Evolutionary conservation across 768 basidiomycete genomes (phyloP).

Genomic region (Auricularia auricula-judae): DNA sequence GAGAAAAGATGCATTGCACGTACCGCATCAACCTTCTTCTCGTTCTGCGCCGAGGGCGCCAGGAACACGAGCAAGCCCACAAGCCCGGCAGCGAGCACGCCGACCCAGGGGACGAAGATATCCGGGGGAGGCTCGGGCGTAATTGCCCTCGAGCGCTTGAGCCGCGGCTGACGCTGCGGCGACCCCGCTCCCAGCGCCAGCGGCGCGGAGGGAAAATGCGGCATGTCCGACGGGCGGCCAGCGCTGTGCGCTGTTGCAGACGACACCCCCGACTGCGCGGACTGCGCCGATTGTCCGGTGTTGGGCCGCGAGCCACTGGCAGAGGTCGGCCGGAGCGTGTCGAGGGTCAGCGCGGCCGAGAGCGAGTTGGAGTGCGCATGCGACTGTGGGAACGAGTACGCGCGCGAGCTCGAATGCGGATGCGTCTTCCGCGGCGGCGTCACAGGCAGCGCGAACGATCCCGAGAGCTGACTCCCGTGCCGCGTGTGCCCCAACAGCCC

Average conservation of each 20-base stretch:
- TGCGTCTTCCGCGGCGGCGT: no score
- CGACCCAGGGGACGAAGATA: constrained; percentile 3
- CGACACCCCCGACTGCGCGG: neutral
- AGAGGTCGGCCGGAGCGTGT: no score
- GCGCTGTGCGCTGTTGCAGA: no score
- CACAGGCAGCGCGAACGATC: no score
- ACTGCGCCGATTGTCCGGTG: neutral
- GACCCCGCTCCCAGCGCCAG: neutral
- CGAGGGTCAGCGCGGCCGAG: no score
- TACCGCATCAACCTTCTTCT: neutral
- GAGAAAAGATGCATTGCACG: neutral
- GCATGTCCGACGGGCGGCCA: no score
- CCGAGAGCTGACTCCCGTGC: no score
- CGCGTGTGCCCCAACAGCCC: no score
- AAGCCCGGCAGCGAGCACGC: neutral
- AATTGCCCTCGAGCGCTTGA: neutral
- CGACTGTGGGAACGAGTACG: no score
- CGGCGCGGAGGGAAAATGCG: neutral
- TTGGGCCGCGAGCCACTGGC: no score
- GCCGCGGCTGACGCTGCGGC: neutral
- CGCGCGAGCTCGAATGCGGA: no score
- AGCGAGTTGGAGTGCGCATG: no score
- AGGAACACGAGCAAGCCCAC: neutral
- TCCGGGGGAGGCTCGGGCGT: neutral
- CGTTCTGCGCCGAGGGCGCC: neutral